Conservation (phyloP, 1,139 yeast genomes). For the Protomyces inundatus region DNA sequence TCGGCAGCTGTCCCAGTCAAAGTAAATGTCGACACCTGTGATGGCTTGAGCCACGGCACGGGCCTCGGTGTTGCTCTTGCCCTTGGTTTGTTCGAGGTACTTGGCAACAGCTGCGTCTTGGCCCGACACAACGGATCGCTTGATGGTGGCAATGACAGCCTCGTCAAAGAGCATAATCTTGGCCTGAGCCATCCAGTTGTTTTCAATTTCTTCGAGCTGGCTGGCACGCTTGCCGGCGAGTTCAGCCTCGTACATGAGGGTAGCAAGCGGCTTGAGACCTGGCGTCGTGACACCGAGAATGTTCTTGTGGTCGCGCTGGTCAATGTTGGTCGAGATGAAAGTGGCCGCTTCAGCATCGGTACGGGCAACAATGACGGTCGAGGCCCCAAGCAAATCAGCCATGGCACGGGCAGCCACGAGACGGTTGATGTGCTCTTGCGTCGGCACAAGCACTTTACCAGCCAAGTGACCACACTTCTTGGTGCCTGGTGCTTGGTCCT, state of each 20-base stretch:
- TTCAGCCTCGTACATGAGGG: slow-evolving; percentile 80
- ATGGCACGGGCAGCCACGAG: slow-evolving; percentile 90
- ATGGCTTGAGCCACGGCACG: slow-evolving; percentile 68
- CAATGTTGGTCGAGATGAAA: slow-evolving; percentile 85
- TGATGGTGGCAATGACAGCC: slow-evolving; percentile 80
- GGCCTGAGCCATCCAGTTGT: slow-evolving; percentile 77
- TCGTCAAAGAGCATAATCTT: slow-evolving; percentile 84
- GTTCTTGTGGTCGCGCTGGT: slow-evolving; percentile 89
- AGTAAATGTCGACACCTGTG: slow-evolving; percentile 77
- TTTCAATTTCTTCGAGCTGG: slow-evolving; percentile 66
- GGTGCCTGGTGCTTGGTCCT: slow-evolving; percentile 98
- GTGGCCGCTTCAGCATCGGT: slow-evolving; percentile 98
- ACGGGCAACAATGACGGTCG: slow-evolving; percentile 83
- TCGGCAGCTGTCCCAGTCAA: slow-evolving; percentile 95
- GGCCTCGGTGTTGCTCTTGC: slow-evolving; percentile 74
- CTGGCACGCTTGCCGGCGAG: slow-evolving; percentile 64
- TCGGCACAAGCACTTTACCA: slow-evolving; percentile 95
- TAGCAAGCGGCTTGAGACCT: slow-evolving; percentile 64
- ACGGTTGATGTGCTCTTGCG: slow-evolving; percentile 93
- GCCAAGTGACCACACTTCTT: slow-evolving; percentile 98
- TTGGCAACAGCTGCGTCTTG: slow-evolving; percentile 57
- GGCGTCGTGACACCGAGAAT: slow-evolving; percentile 89
- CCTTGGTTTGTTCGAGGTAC: slow-evolving; percentile 48
- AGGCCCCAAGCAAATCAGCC: slow-evolving; percentile 88
- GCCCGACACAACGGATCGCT: slow-evolving; percentile 53